phyloP scores from a whole-genome alignment of 495 filamentous ascomycete species.

The Lepraria neglecta region DNA sequence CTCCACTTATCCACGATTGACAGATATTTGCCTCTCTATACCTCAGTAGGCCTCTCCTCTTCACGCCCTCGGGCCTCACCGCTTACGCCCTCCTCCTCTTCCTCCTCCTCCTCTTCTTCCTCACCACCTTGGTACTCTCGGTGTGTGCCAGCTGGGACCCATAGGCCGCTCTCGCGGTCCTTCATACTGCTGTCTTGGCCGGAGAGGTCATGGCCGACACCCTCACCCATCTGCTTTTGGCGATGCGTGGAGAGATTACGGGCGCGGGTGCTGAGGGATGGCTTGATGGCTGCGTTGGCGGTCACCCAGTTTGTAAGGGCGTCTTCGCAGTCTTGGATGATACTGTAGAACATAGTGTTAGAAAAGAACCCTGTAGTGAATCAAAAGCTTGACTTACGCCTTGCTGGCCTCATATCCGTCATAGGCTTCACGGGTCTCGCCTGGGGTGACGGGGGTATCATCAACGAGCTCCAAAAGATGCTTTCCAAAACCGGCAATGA shows the following conservation, averaged over 20 bases:
- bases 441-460: conserved; percentile 92
- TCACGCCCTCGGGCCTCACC: conserved; percentile 54
- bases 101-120: conserved; percentile 55
- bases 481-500: conserved; percentile 96
- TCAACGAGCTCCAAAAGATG: conserved; percentile 92
- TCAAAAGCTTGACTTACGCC: conserved; percentile 42
- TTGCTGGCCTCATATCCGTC: conserved; percentile 98
- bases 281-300: conserved; percentile 77
- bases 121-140: conserved; percentile 55
- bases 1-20: background rate
- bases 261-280: conserved; percentile 77
- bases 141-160: conserved; percentile 81
- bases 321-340: conserved; percentile 99
- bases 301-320: conserved; percentile 93
- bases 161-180: conserved; percentile 70
- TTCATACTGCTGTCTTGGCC: conserved; percentile 77
- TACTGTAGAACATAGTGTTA: conserved; percentile 40
- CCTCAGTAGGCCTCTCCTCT: conserved; percentile 44
- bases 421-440: conserved; percentile 92
- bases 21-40: conserved; percentile 10
- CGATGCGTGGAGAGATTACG: conserved; percentile 81
- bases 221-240: conserved; percentile 52
- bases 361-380: background rate
- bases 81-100: conserved; percentile 38
- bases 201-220: conserved; percentile 71